Conservation (phyloP, 2,329 filamentous ascomycete species). For the Alternaria triticina region DNA sequence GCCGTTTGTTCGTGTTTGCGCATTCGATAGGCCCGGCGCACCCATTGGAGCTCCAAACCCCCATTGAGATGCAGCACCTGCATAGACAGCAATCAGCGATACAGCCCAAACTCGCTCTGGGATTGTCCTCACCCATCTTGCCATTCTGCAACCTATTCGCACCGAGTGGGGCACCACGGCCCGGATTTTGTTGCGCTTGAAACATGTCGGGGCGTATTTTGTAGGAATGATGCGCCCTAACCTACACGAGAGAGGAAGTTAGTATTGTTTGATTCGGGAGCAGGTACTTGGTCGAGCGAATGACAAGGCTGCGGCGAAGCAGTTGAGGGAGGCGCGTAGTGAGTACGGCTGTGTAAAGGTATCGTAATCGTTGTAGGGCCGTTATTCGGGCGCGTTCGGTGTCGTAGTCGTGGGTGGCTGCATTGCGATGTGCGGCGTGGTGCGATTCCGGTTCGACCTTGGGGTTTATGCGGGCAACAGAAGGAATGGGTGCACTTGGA, state of each 20-base stretch:
- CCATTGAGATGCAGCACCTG: slow-evolving; percentile 64
- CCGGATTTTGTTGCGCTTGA: slow-evolving; percentile 56
- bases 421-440: slow-evolving; percentile 13
- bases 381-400: neutral
- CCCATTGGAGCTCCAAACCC: slow-evolving; percentile 63
- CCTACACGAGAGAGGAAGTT: slow-evolving; percentile 43
- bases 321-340: slow-evolving; percentile 1
- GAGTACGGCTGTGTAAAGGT: neutral
- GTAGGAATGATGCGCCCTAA: slow-evolving; percentile 58
- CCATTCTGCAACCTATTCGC: slow-evolving; percentile 60
- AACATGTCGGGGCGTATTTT: slow-evolving; percentile 61
- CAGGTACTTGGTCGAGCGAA: neutral
- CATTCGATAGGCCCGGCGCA: slow-evolving; percentile 58
- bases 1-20: slow-evolving; percentile 58
- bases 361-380: neutral
- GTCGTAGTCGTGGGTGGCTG: slow-evolving; percentile 8
- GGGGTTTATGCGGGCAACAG: slow-evolving; percentile 23
- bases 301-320: neutral
- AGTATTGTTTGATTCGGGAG: slow-evolving; percentile 12
- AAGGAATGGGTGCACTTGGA: slow-evolving; percentile 49
- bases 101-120: neutral
- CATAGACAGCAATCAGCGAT: slow-evolving; percentile 27
- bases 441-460: slow-evolving; percentile 21
- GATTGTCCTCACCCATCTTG: slow-evolving; percentile 56
- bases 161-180: slow-evolving; percentile 56